Percentiles rank a stretch among this genome's conserved stretches.
These are phyloP conservation scores for Chenopodium quinoa DNA, from an alignment of 148 eudicot species.

Conservation along the genomic window DNA sequence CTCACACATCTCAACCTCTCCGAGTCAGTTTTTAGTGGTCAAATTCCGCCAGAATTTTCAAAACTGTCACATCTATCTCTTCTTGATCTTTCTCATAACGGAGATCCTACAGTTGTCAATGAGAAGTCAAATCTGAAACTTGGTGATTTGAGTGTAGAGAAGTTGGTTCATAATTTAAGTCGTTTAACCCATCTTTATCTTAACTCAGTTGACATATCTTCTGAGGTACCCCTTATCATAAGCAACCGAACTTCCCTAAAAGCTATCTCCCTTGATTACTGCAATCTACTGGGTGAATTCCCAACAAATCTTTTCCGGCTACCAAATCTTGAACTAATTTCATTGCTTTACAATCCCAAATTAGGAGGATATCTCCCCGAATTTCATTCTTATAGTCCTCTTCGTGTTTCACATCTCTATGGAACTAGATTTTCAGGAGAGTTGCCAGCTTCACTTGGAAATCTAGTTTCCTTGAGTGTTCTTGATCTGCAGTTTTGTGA, in stretches of 20 bases:
- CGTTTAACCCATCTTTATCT: constrained; percentile 17
- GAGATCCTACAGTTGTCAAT: not conserved
- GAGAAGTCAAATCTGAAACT: not conserved
- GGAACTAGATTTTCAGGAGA: constrained; percentile 22
- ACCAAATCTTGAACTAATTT: constrained; percentile 25
- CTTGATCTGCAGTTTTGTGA: not conserved
- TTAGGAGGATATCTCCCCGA: constrained; percentile 31
- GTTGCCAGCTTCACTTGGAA: constrained; percentile 30
- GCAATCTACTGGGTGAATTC: constrained; percentile 18
- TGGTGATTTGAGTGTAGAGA: not conserved
- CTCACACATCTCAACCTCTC: constrained; percentile 31
- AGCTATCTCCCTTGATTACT: not conserved
- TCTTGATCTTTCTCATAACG: constrained; percentile 19
- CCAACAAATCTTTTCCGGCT: constrained; percentile 15
- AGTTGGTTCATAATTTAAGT: constrained; percentile 1
- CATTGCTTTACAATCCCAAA: not conserved
- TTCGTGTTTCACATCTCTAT: not conserved
- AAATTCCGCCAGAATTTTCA: constrained; percentile 27
- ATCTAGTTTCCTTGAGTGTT: not conserved
- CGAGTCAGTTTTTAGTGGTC: not conserved
- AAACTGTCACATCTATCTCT: constrained; percentile 8
- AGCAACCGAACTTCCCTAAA: constrained; percentile 19
- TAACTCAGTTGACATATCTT: constrained; percentile 2
- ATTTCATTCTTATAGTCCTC: constrained; percentile 17
- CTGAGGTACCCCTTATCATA: constrained; percentile 22